Evolutionary conservation across 2,329 filamentous ascomycete genomes (phyloP).

Genomic region (Alternaria alternata): DNA sequence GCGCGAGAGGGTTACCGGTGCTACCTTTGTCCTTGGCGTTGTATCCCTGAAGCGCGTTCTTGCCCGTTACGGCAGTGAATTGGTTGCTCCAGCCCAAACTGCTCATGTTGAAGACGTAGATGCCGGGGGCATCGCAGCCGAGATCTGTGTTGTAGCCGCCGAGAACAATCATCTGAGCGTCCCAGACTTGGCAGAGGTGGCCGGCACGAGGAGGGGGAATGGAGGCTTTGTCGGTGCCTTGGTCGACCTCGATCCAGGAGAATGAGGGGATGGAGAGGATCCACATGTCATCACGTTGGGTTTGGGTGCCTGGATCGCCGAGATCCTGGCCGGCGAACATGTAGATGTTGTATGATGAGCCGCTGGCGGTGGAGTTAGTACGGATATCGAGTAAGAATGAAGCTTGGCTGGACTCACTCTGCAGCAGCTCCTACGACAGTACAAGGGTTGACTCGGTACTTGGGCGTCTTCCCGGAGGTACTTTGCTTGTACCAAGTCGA

Average conservation of each 20-base stretch:
- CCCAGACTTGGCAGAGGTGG: constrained; percentile 79
- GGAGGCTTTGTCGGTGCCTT: constrained; percentile 43
- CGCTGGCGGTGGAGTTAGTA: constrained; percentile 50
- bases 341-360: constrained; percentile 79
- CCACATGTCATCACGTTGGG: constrained; percentile 77
- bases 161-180: constrained; percentile 80
- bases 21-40: constrained; percentile 39
- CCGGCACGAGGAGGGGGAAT: constrained; percentile 70
- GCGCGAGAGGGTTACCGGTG: constrained; percentile 57
- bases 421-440: constrained; percentile 76
- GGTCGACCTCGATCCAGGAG: constrained; percentile 76
- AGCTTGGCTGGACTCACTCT: constrained; percentile 54
- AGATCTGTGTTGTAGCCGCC: constrained; percentile 72
- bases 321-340: constrained; percentile 81
- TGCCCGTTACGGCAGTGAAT: constrained; percentile 71
- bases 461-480: constrained; percentile 67
- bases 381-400: not conserved
- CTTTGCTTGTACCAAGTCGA: constrained; percentile 77
- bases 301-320: constrained; percentile 65
- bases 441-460: constrained; percentile 70
- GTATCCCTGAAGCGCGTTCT: constrained; percentile 55
- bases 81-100: constrained; percentile 72
- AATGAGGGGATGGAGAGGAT: constrained; percentile 82
- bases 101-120: constrained; percentile 81
- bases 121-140: constrained; percentile 71